phyloP scores from a whole-genome alignment of 441 rosid genomes.

The Cnidoscolus chayamansa region DNA sequence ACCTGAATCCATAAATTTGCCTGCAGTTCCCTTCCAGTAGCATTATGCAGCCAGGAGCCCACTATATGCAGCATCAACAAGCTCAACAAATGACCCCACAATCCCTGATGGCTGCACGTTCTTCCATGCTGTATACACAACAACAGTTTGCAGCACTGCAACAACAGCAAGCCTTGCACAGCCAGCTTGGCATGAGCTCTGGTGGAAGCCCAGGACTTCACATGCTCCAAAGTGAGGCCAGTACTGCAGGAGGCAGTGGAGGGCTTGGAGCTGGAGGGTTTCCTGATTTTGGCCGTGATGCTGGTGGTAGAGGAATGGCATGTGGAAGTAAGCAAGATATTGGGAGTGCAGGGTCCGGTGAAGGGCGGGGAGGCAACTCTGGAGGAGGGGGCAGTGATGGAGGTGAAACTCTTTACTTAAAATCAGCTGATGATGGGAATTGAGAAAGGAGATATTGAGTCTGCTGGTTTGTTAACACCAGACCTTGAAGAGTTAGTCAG shows the following conservation, averaged over 20 bases:
- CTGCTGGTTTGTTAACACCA: constrained; percentile 16
- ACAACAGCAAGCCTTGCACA: constrained; percentile 73
- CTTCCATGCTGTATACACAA: constrained; percentile 85
- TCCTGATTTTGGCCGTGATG: constrained; percentile 66
- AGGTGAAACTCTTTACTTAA: constrained; percentile 87
- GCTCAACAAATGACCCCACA: constrained; percentile 86
- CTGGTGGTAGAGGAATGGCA: constrained; percentile 39
- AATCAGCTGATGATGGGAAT: constrained; percentile 69
- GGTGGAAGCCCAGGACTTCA: constrained; percentile 76
- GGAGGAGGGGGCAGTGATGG: constrained; percentile 65
- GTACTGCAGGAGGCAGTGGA: constrained; percentile 53
- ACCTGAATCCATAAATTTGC: neutral
- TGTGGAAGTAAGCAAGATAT: constrained; percentile 79
- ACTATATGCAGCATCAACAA: constrained; percentile 87
- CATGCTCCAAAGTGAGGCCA: constrained; percentile 68
- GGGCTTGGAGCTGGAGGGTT: constrained; percentile 57
- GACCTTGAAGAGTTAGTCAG: constrained; percentile 27
- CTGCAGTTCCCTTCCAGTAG: constrained; percentile 66
- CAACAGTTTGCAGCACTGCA: constrained; percentile 77
- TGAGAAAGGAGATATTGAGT: constrained; percentile 31
- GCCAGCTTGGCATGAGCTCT: constrained; percentile 90
- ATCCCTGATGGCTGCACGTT: constrained; percentile 86
- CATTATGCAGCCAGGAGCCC: constrained; percentile 69
- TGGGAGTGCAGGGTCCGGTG: constrained; percentile 57
- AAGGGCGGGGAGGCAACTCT: constrained; percentile 78